A percentile compares a stretch with the other conserved stretches of the same genome.
Conservation (phyloP, 1,284 basidiomycete species). For the Volvariella surrecta region DNA sequence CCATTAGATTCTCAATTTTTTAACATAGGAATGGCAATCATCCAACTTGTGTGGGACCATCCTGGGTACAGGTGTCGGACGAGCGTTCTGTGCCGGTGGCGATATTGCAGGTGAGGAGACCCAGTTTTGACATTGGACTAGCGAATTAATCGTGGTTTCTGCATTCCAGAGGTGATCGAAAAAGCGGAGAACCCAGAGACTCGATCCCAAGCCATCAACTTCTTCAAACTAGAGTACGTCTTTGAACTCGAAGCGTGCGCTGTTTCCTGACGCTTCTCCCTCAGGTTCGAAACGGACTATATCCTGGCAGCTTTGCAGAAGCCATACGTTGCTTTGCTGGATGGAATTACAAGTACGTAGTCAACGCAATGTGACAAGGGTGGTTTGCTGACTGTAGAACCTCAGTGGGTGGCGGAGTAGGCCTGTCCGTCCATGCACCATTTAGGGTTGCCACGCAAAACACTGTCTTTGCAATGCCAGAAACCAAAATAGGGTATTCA, state of each 20-base stretch:
- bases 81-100: constrained; percentile 92
- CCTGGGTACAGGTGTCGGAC: constrained; percentile 69
- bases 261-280: constrained; percentile 7
- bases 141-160: neutral
- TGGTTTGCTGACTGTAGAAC: constrained; percentile 12
- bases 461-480: constrained; percentile 95
- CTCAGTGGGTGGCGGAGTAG: constrained; percentile 93
- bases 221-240: constrained; percentile 89
- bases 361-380: constrained; percentile 7
- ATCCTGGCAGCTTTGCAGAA: constrained; percentile 73
- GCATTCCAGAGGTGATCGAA: constrained; percentile 43
- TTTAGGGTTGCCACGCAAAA: constrained; percentile 94
- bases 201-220: constrained; percentile 61
- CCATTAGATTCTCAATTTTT: constrained; percentile 3
- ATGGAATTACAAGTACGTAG: constrained; percentile 82
- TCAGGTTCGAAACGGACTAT: constrained; percentile 86
- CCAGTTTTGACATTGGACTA: constrained; percentile 3
- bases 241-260: constrained; percentile 7
- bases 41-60: constrained; percentile 72
- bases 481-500: constrained; percentile 85
- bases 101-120: constrained; percentile 74
- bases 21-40: constrained; percentile 66
- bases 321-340: constrained; percentile 86
- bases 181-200: constrained; percentile 41
- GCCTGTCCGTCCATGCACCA: constrained; percentile 80